Evolutionary conservation across 345 rosid genomes (phyloP).

Genomic region (Corchorus olitorius): DNA sequence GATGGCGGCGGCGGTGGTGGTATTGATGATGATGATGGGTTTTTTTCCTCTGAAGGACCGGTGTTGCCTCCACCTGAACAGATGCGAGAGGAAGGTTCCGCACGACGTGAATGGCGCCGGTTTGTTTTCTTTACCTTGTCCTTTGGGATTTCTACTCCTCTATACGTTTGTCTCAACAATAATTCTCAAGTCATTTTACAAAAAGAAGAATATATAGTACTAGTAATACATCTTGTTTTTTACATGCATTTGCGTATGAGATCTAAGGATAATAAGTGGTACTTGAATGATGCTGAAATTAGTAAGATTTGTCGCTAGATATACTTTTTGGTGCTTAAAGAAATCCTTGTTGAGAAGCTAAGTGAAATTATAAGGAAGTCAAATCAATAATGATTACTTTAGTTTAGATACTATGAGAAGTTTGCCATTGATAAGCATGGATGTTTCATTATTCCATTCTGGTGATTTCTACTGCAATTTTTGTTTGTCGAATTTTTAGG

Average conservation of each 20-base stretch:
- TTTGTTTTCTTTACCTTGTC: constrained; percentile 35
- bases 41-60: constrained; percentile 53
- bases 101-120: constrained; percentile 83
- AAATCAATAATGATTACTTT: background rate
- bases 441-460: background rate
- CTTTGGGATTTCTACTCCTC: background rate
- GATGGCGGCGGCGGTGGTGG: no score
- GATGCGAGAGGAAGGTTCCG: constrained; percentile 73
- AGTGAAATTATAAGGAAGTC: background rate
- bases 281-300: background rate
- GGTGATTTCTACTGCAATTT: background rate
- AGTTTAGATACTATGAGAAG: background rate
- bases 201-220: no score
- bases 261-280: background rate
- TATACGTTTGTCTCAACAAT: background rate
- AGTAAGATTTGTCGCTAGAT: background rate
- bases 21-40: constrained; percentile 26
- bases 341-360: no score
- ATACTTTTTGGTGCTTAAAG: no score
- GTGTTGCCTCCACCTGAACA: constrained; percentile 57
- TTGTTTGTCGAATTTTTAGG: background rate
- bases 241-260: background rate
- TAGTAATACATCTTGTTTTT: background rate
- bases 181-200: background rate
- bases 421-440: background rate